Conservation (phyloP, 148 eudicot species). For the Diospyros kaki region DNA sequence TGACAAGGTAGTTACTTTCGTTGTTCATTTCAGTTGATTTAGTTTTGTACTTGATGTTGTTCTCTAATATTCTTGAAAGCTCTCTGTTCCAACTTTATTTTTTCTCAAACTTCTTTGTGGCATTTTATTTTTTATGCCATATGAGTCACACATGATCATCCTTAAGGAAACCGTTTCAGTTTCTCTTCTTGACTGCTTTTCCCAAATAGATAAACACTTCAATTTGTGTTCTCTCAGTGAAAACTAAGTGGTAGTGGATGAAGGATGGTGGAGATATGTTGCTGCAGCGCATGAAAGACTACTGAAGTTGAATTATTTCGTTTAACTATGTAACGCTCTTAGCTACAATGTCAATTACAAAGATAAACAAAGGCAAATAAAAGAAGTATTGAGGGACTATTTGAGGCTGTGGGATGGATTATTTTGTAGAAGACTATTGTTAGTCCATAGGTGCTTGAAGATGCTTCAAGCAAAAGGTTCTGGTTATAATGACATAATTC, state of each 20-base stretch:
- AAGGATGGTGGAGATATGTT: too few relatives aligned
- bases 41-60: background rate
- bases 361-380: too few relatives aligned
- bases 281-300: background rate
- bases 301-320: background rate
- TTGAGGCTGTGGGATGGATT: background rate
- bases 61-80: background rate
- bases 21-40: conserved; percentile 10
- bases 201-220: background rate
- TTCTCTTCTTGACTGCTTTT: background rate
- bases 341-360: background rate
- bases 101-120: background rate
- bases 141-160: background rate
- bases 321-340: background rate
- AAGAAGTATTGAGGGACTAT: background rate
- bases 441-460: background rate
- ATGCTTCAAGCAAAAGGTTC: background rate
- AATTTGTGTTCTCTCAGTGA: background rate
- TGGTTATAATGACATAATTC: background rate
- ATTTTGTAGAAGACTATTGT: background rate
- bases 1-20: conserved; percentile 48
- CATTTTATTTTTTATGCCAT: background rate
- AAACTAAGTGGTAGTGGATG: background rate
- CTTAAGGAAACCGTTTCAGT: background rate
- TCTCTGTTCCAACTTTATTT: too few relatives aligned